Percentiles rank a stretch among this genome's conserved stretches.
These are phyloP conservation scores for Graphilbum sp. DNA, from an alignment of 2,329 filamentous ascomycete genomes.

Conservation along the genomic window DNA sequence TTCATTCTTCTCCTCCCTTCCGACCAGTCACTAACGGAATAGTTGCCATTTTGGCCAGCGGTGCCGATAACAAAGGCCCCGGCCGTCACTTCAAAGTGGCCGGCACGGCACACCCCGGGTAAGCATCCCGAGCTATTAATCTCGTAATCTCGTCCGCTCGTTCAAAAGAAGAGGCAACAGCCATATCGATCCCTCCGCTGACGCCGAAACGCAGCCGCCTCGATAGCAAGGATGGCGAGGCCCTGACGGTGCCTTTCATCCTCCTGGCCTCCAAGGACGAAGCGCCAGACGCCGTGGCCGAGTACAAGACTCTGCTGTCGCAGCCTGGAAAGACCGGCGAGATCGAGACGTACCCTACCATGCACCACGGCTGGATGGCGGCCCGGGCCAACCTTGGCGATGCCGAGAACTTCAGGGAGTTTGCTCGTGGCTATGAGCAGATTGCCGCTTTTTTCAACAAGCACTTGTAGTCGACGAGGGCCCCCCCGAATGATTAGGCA, in stretches of 20 bases:
- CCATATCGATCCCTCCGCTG: background rate
- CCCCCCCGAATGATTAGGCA: no score
- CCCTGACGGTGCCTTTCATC: constrained; percentile 28
- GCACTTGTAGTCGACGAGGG: constrained; percentile 22
- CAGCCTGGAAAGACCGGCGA: constrained; percentile 22
- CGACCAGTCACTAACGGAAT: background rate
- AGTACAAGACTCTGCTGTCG: constrained; percentile 25
- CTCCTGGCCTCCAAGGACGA: constrained; percentile 33
- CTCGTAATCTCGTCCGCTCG: background rate
- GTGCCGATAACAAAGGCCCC: constrained; percentile 17
- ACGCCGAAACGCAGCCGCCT: constrained; percentile 12
- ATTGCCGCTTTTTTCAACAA: constrained; percentile 25
- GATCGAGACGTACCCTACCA: constrained; percentile 31
- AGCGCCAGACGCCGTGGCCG: constrained; percentile 23
- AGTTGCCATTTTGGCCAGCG: constrained; percentile 21
- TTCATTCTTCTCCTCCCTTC: background rate
- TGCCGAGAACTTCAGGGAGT: constrained; percentile 27
- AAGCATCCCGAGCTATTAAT: constrained; percentile 2
- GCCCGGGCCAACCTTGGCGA: constrained; percentile 30
- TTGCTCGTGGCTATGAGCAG: constrained; percentile 30
- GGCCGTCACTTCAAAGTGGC: constrained; percentile 19
- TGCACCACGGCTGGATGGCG: constrained; percentile 45
- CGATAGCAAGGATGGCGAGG: constrained; percentile 24
- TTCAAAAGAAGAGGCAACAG: no score
- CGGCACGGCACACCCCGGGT: constrained; percentile 18